Evolutionary conservation across 2,329 filamentous ascomycete genomes (phyloP), one percentile per base, ranked within the genome.

Genomic region (Botrytis porri): DNA sequence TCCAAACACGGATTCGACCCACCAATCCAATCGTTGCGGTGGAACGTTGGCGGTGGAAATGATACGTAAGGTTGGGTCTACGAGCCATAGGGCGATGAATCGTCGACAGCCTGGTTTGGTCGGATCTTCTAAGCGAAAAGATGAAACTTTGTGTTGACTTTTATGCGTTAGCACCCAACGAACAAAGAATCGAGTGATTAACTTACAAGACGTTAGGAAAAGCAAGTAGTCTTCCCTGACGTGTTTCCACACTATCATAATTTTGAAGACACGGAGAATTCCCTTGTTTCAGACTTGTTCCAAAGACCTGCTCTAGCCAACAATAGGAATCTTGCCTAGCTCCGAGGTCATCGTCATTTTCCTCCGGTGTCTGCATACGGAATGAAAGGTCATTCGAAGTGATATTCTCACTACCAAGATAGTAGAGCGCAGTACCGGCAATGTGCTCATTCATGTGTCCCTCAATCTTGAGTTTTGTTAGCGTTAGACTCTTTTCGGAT

Each of bases 1-100:
- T 3, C 57, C 57, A n/a, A 61, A 29, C 9, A 70, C 18, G 1
- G 39, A 70, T 16, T 82, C 79, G 0, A 74, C 71, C 79, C 81
- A 84, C 86, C 86, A 88, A 4, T 84, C 80, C 37, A 82, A 77
- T 73, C 83, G 84, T 76, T 88, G 86, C 3, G 85, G 85, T 1
- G 86, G 85, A 0, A 88, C 82, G 73, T 88, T 86, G 0, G 83
- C 82, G 0, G 85, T 86, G 4, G 82, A 88, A 16, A 87, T 82
- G 66, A 90, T 83, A 10, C 84, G 83, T 8, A 81, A 77, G 43
- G 84, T 77, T 0, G 88, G 88, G 75, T 91, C 88, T 3, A 91
- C 85, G 2, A 91, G 83, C 78, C 86, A 90, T 57, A 91, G 82
- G 0, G 86, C 86, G 0, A 90, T 80, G 71, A 90, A 86, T 75